A percentile compares a stretch with the other conserved stretches of the same genome.
phyloP scores from a whole-genome alignment of 345 rosid genomes.

The Eucalyptus camaldulensis region DNA sequence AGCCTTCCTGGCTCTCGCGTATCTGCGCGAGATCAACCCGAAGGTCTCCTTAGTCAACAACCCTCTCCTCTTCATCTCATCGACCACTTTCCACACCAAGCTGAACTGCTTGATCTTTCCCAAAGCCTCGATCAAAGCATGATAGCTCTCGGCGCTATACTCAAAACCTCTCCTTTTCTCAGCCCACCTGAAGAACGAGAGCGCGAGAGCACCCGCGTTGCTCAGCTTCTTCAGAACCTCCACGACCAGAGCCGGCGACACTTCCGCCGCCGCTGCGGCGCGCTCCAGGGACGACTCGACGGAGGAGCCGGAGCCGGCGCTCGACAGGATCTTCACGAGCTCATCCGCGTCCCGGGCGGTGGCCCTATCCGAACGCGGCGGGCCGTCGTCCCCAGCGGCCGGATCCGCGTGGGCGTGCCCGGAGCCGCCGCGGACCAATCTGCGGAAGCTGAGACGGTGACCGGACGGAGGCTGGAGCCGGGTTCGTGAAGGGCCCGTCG shows the following conservation, averaged over 20 bases:
- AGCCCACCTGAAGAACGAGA: slow-evolving; percentile 68
- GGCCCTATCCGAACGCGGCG: background rate
- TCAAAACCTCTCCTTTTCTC: slow-evolving; percentile 58
- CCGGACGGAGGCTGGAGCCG: background rate
- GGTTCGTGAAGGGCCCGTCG: background rate
- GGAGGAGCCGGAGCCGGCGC: slow-evolving; percentile 2
- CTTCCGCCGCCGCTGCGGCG: slow-evolving; percentile 22
- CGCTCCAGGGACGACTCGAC: slow-evolving; percentile 19
- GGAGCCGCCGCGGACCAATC: background rate
- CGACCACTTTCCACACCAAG: slow-evolving; percentile 42
- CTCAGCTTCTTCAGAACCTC: slow-evolving; percentile 65
- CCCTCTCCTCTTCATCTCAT: slow-evolving; percentile 52
- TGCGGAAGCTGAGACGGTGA: background rate
- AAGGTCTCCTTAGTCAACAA: slow-evolving; percentile 70
- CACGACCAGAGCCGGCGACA: slow-evolving; percentile 24
- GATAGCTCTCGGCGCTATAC: slow-evolving; percentile 49
- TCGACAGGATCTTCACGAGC: slow-evolving; percentile 40
- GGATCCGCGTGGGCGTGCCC: background rate
- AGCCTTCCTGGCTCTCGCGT: slow-evolving; percentile 59
- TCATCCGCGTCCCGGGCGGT: slow-evolving; percentile 6
- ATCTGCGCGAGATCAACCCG: slow-evolving; percentile 53
- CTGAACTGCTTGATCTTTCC: slow-evolving; percentile 86
- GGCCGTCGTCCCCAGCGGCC: background rate
- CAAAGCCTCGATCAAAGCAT: slow-evolving; percentile 59
- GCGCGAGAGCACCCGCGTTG: slow-evolving; percentile 64